Evolutionary conservation across 306 rosid genomes (phyloP).

Genomic region (Lablab purpureus): DNA sequence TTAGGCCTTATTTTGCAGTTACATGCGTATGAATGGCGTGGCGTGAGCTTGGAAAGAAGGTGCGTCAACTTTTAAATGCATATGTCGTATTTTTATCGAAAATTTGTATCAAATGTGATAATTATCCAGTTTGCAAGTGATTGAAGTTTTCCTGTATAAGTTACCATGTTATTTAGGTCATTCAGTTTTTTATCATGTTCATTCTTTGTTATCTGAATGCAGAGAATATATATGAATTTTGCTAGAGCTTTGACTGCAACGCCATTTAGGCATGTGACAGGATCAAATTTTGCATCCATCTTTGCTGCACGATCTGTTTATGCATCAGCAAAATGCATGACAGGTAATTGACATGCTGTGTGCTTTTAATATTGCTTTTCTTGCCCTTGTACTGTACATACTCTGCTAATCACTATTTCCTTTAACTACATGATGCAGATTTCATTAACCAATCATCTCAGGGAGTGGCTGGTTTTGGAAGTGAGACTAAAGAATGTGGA

Average conservation of each 20-base stretch:
- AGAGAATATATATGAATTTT: constrained; percentile 61
- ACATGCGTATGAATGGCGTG: constrained; percentile 85
- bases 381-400: constrained; percentile 12
- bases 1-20: constrained; percentile 47
- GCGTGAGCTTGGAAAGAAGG: constrained; percentile 75
- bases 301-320: constrained; percentile 49
- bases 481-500: constrained; percentile 53
- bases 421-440: constrained; percentile 53
- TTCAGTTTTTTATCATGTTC: constrained; percentile 17
- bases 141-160: background rate
- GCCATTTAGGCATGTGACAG: constrained; percentile 50
- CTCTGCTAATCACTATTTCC: constrained; percentile 27
- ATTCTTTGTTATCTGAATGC: constrained; percentile 36
- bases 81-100: background rate
- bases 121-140: constrained; percentile 19
- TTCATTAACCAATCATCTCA: constrained; percentile 46
- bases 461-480: constrained; percentile 44
- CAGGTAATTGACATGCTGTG: constrained; percentile 50
- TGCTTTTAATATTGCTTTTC: constrained; percentile 39
- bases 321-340: constrained; percentile 55
- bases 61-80: constrained; percentile 36
- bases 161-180: constrained; percentile 8
- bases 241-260: constrained; percentile 54
- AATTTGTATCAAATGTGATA: background rate
- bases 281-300: constrained; percentile 48